Base-by-base conservation (phyloP, 2,329 filamentous ascomycete species). In the Coniella vitis region DNA sequence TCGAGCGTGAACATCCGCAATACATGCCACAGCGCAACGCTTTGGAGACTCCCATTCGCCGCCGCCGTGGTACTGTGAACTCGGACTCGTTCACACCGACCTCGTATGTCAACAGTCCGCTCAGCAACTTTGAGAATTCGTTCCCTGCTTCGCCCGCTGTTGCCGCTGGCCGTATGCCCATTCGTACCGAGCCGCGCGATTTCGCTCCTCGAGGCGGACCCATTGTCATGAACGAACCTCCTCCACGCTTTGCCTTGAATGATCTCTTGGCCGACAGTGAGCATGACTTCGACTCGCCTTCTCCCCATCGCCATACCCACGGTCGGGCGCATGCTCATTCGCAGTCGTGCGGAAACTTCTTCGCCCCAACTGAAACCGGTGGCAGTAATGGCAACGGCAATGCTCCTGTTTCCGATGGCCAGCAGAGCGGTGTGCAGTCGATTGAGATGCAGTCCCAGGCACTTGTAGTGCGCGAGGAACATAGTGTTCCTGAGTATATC, bases 111-210 rank as follows among this genome's bases (percentile, higher is more conserved):
- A 16, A 32, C 7, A 34, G 38, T 17, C 19, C 34, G 4, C 36
- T 21, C 31, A 36, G 17, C 14, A 31, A 36, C n/a, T 2, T 32
- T 36, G 38, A 21, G 1, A 29, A 35, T 4, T 22, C 45, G 32
- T 39, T 44, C 7, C 13, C 36, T 31, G 21, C 4, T 4, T 36
- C 49, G 14, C 49, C 49, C 21, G 19, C 4, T 7, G 4, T 25
- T 21, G 29, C 22, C n/a, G 21, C 20, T 16, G 29, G 40, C 5
- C 22, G 29, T 14, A 8, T 16, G 14, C 25, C 38, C 39, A 25
- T 35, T 22, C 58, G 65, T 42, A 69, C 67, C 0, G 70, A 71
- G 57, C 69, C 70, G 2, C 65, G 67, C 47, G 69, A 66, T 57
- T 70, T 69, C 51, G 66, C 67, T 1, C 68, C 69, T 4, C 62